Base-by-base conservation (phyloP, 805 yeast species). In the Jamesozyma jinghongensis region DNA sequence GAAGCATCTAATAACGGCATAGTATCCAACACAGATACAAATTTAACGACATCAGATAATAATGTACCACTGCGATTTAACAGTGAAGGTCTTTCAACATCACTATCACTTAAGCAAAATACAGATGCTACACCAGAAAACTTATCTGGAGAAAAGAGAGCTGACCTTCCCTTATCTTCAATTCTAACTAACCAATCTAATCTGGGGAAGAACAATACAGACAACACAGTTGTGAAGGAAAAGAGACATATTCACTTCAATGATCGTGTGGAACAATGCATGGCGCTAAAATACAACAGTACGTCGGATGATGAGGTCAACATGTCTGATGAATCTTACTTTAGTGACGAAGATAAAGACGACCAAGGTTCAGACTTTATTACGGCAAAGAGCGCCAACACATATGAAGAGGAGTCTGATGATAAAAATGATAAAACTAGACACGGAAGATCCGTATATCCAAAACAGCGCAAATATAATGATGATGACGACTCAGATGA, bases 221-320 rank as follows among this genome's bases (percentile, higher is more conserved):
- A 38, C 19, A 14, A 22, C 3, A 27, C n/a, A 28, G 26, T 27
- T 18, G 34, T 27, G 19, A 45, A 38, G 35, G 54, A 50, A 26
- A 46, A 51, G 38, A 49, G 94, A 45, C 94, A 75, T 51, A 88
- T 92, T 46, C 97, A 88, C 62, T 92, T 92, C 65, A 92, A 82
- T 59, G 94, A 86, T 57, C 77, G 87, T 40, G 99, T 92, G 26
- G 88, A 86, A 59, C 99, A 92, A 62, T 92, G 98, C 62, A 79
- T 85, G 46, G 88, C 95, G 0, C 58, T 88, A 73, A 36, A 63
- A 11, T 32, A 32, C n/a, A 41, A 39, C 2, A 32, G 43, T 27
- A 39, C 38, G 25, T 37, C 64, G n/a, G 29, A 29, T 5, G 11
- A 33, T 11, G 29, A n/a, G 11, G 8, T 10, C 10, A 20, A 34